phyloP scores from a whole-genome alignment of 495 filamentous ascomycete genomes.

The Daldinia childiae region DNA sequence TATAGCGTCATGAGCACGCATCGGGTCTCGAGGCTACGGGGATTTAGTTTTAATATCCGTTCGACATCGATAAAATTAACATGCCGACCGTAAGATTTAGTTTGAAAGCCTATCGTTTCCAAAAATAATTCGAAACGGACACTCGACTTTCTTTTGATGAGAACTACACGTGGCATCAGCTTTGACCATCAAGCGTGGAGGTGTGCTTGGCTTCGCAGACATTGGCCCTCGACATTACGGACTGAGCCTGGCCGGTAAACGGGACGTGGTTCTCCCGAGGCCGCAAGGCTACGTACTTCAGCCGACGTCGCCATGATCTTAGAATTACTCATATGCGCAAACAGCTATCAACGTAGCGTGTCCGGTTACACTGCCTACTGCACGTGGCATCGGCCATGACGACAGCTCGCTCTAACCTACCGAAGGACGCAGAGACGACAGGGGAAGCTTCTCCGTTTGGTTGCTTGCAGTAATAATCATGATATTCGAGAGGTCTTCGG shows the following conservation, averaged over 20 bases:
- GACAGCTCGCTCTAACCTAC: constrained; percentile 11
- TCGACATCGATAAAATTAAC: neutral
- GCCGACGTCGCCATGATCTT: constrained; percentile 2
- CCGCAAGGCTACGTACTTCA: constrained; percentile 18
- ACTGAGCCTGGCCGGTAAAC: constrained; percentile 1
- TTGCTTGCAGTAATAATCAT: neutral
- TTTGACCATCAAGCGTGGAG: constrained; percentile 12
- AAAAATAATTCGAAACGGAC: constrained; percentile 36
- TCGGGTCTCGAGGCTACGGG: neutral
- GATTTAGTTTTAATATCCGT: neutral
- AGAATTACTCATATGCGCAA: neutral
- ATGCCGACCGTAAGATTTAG: neutral
- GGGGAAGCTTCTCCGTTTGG: neutral
- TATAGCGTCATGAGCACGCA: neutral
- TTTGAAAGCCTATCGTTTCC: constrained; percentile 11
- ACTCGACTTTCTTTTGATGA: neutral
- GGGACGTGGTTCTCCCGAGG: constrained; percentile 13
- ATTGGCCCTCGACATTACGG: neutral
- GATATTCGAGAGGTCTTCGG: neutral
- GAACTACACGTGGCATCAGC: constrained; percentile 7
- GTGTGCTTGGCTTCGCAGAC: constrained; percentile 4
- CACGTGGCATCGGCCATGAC: constrained; percentile 27
- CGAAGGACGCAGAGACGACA: constrained; percentile 3
- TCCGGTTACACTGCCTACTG: constrained; percentile 36
- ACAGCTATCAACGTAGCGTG: constrained; percentile 3